phyloP scores from a whole-genome alignment of 129 eudicot genomes.

The Lactuca saligna region DNA sequence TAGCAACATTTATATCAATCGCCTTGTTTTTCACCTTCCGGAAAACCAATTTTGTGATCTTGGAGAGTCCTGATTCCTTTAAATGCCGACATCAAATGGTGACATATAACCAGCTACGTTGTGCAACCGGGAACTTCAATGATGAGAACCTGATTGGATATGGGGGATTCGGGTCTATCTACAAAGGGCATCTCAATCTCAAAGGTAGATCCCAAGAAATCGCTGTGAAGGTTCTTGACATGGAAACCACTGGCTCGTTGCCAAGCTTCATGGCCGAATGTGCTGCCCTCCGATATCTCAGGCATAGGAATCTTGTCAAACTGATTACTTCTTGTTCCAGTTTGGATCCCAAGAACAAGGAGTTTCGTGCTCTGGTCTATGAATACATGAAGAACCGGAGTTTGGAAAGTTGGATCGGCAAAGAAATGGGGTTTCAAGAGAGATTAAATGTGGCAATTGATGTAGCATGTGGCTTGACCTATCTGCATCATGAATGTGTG shows the following conservation, averaged over 20 bases:
- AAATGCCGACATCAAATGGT: slow-evolving; percentile 48
- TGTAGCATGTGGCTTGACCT: slow-evolving; percentile 50
- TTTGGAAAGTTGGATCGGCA: slow-evolving; percentile 55
- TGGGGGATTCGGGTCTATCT: slow-evolving; percentile 68
- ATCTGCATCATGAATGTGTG: slow-evolving; percentile 63
- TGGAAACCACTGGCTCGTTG: slow-evolving; percentile 27
- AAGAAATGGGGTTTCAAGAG: slow-evolving; percentile 33
- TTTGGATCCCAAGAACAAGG: slow-evolving; percentile 43
- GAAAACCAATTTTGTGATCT: slow-evolving; percentile 8
- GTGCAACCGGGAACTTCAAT: slow-evolving; percentile 46
- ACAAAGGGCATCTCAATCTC: slow-evolving; percentile 39
- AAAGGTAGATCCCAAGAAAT: slow-evolving; percentile 32
- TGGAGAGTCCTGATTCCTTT: slow-evolving; percentile 22
- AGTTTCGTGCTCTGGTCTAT: slow-evolving; percentile 56
- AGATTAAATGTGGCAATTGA: slow-evolving; percentile 48
- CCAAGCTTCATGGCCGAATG: slow-evolving; percentile 68
- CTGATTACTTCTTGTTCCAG: slow-evolving; percentile 64
- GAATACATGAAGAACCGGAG: slow-evolving; percentile 68
- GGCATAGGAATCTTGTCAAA: slow-evolving; percentile 68
- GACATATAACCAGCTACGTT: slow-evolving; percentile 56
- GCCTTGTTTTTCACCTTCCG: slow-evolving; percentile 29
- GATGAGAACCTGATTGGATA: slow-evolving; percentile 47
- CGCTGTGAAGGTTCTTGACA: slow-evolving; percentile 60
- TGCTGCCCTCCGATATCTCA: slow-evolving; percentile 47
- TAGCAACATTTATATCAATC: slow-evolving; percentile 13